Percentiles rank a stretch among this genome's conserved stretches.
Conservation (phyloP, 83 land plant species). For the Picea mariana region DNA sequence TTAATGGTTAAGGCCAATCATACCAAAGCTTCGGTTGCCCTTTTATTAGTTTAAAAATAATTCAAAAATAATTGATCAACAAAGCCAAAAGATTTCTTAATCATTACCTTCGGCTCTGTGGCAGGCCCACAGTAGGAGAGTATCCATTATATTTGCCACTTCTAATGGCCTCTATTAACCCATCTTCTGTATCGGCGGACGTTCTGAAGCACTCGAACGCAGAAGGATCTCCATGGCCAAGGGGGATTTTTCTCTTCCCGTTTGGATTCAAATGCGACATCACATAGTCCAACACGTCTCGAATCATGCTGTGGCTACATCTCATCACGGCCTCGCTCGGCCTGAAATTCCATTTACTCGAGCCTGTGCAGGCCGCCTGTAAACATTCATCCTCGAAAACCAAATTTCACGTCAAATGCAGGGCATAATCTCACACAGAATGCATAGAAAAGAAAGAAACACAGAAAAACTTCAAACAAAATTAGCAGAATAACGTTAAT, state of each 20-base stretch:
- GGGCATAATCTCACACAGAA: too few species aligned
- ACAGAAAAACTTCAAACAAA: too few species aligned
- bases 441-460: too few species aligned
- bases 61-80: too few species aligned
- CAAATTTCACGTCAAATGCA: too few species aligned
- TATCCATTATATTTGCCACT: slow-evolving; percentile 67
- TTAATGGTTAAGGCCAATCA: too few species aligned
- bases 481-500: too few species aligned
- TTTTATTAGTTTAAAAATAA: too few species aligned
- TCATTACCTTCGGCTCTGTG: slow-evolving; percentile 59
- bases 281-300: background rate
- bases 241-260: background rate
- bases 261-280: slow-evolving; percentile 2
- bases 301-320: background rate
- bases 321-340: background rate
- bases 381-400: too few species aligned
- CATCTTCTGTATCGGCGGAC: slow-evolving; percentile 38
- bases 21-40: too few species aligned
- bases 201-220: slow-evolving; percentile 51
- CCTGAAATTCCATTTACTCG: background rate
- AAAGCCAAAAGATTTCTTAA: too few species aligned
- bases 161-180: slow-evolving; percentile 51
- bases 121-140: slow-evolving; percentile 68
- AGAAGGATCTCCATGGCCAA: slow-evolving; percentile 69
- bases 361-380: too few species aligned